Evolutionary conservation across 2,329 filamentous ascomycete genomes (phyloP), one percentile per base, ranked within the genome.

Genomic region (Fusarium continuum): DNA sequence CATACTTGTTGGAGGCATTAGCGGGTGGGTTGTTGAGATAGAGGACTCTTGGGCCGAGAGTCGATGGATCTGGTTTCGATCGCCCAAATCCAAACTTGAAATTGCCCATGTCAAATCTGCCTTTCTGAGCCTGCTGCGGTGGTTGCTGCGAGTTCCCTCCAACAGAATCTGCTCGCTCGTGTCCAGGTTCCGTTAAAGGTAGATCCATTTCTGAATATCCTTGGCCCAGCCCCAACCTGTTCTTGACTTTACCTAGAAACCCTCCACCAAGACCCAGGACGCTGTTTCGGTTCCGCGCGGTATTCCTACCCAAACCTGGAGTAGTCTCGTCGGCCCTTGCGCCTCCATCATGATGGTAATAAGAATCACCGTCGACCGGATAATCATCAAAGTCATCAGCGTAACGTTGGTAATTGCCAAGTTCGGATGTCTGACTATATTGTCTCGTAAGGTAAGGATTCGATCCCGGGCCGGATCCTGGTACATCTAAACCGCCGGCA

Each of bases 151-250:
- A 76, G 73, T 65, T 79, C 41, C 82, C 68, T 25, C 84, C 48
- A 83, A 70, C 54, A 5, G 69, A 69, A 44, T 70, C 70, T 10
- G 67, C 70, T 50, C 76, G 71, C n/a, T 73, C 85, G 40, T 75
- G 75, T 20, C 80, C 78, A 0, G 89, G 80, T 74, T 98, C 92
- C 6, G 94, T 98, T 76, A 99, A 82, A 13, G 95, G 95, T 50
- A 99, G 82, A 74, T 99, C 94, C 95, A 99, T 99, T 78, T 98
- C 95, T 28, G 94, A 97, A 77, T 99, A 98, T 63, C 89, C 85
- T 69, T 91, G 85, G 19, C 87, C 90, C 88, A 97, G 93, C 48
- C 95, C 94, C 60, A 99, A 80, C 83, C 91, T 92, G 74, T 91
- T 93, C 81, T 96, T 98, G 35, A 94, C 90, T 72, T 85, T 89